These are phyloP conservation scores for Jatropha curcas DNA, from an alignment of 345 rosid species.

Conservation along the genomic window DNA sequence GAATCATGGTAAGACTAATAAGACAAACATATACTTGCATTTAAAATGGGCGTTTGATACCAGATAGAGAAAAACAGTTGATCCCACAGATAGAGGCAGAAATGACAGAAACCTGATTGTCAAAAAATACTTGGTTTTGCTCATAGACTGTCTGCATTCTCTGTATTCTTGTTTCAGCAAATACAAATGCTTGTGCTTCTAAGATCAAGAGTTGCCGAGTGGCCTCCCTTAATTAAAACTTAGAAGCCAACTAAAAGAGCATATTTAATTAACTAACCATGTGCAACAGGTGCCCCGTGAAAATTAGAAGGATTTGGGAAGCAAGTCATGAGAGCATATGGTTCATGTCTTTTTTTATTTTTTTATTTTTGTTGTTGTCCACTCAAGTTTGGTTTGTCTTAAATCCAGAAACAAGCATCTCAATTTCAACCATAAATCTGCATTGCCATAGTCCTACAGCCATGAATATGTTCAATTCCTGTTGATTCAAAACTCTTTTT, in stretches of 20 bases:
- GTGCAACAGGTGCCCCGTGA: background rate
- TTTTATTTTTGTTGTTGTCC: no score
- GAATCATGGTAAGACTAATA: background rate
- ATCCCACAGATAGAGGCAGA: background rate
- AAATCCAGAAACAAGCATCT: background rate
- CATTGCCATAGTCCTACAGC: background rate
- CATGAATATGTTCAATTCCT: background rate
- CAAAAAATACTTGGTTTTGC: no score
- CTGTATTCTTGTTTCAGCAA: no score
- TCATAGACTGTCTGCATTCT: no score
- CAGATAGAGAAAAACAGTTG: background rate
- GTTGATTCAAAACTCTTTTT: background rate
- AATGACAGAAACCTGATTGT: background rate
- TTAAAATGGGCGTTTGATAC: background rate
- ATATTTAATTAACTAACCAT: background rate
- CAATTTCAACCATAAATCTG: no score
- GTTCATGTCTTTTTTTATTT: background rate
- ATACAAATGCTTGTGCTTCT: no score
- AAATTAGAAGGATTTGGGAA: background rate
- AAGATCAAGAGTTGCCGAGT: background rate
- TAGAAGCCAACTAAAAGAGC: background rate
- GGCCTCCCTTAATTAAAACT: background rate
- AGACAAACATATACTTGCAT: background rate
- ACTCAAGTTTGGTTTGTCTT: background rate
- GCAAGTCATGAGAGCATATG: background rate